Evolutionary conservation across 1,139 yeast genomes (phyloP).

Genomic region (Scheffersomyces stambukii): DNA sequence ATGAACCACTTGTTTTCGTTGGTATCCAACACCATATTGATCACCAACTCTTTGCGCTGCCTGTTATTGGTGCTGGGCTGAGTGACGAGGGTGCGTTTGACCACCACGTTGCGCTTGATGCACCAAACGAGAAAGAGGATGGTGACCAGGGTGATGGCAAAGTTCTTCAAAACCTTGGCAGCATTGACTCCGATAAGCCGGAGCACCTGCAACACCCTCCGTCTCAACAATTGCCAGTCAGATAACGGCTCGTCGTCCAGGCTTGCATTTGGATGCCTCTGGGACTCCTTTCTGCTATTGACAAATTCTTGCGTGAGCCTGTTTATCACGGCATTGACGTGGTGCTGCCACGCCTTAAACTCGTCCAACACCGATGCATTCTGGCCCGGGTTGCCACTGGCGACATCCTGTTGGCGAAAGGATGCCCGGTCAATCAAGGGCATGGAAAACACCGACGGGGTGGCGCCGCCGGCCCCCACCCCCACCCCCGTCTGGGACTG

Average conservation of each 20-base stretch:
- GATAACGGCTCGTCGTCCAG: constrained; percentile 15
- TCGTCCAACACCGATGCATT: constrained; percentile 23
- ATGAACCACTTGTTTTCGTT: constrained; percentile 47
- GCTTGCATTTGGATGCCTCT: constrained; percentile 10
- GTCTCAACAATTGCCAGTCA: constrained; percentile 20
- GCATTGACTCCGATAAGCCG: constrained; percentile 26
- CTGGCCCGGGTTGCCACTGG: constrained; percentile 12
- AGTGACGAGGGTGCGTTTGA: constrained; percentile 36
- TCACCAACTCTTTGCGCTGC: constrained; percentile 36
- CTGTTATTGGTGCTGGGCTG: constrained; percentile 21
- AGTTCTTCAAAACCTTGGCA: constrained; percentile 30
- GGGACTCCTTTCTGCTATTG: constrained; percentile 11
- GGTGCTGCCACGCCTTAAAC: constrained; percentile 43
- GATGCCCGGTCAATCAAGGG: constrained; percentile 7
- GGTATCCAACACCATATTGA: constrained; percentile 42
- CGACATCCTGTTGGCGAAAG: no score
- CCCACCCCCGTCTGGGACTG: constrained; percentile 9
- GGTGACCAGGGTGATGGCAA: constrained; percentile 35
- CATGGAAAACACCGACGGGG: no score
- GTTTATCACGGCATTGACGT: constrained; percentile 38
- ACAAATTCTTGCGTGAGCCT: constrained; percentile 37
- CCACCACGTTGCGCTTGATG: constrained; percentile 38
- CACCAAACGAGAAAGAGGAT: constrained; percentile 43
- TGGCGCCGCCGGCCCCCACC: constrained; percentile 11
- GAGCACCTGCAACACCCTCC: constrained; percentile 20